phyloP scores from a whole-genome alignment of 306 rosid species.

The Sphenostylis stenocarpa region DNA sequence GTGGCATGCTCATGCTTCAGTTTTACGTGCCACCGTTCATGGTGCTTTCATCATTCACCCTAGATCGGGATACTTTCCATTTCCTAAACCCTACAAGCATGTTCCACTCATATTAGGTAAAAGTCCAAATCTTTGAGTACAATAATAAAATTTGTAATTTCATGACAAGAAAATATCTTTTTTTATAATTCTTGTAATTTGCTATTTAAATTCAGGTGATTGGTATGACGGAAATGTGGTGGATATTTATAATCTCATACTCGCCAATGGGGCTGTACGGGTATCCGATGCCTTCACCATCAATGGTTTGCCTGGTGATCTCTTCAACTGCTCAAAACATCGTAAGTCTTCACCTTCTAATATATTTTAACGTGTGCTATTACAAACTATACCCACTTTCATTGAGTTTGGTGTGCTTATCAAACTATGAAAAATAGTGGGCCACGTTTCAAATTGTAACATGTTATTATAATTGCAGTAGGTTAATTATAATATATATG shows the following conservation, averaged over 20 bases:
- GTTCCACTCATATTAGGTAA: slow-evolving; percentile 54
- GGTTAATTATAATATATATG: background rate
- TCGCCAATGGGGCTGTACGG: slow-evolving; percentile 17
- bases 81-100: slow-evolving; percentile 40
- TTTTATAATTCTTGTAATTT: too few relatives aligned
- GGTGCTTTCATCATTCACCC: slow-evolving; percentile 63
- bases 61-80: slow-evolving; percentile 23
- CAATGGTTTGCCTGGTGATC: slow-evolving; percentile 62
- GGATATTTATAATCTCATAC: slow-evolving; percentile 36
- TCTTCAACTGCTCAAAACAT: slow-evolving; percentile 46
- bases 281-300: slow-evolving; percentile 53
- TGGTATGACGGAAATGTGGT: slow-evolving; percentile 60
- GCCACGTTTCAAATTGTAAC: background rate
- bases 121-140: background rate
- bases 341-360: background rate
- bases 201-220: slow-evolving; percentile 43
- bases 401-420: background rate
- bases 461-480: background rate
- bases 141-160: background rate
- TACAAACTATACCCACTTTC: background rate
- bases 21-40: slow-evolving; percentile 60
- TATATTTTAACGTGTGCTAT: background rate
- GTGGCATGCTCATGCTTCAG: slow-evolving; percentile 66
- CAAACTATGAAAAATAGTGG: background rate
- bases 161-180: background rate